Conservation (phyloP, 345 rosid species). For the Salix suchowensis region DNA sequence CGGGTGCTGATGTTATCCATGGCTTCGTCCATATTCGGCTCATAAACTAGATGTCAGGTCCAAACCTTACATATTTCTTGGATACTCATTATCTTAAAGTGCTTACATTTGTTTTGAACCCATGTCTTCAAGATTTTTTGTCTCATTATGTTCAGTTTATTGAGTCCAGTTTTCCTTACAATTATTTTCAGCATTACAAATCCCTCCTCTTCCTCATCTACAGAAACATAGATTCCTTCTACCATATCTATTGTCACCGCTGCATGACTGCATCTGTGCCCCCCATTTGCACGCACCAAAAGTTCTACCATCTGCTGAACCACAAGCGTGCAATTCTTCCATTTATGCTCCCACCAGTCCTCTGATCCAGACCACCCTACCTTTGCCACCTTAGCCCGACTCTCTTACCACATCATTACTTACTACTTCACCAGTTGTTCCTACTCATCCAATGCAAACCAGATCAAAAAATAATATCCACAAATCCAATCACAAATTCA, state of each 20-base stretch:
- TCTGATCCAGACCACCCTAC: too few species aligned
- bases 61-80: not conserved
- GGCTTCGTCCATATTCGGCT: not conserved
- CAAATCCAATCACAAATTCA: not conserved
- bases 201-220: not conserved
- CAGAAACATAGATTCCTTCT: fast-evolving
- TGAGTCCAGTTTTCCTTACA: not conserved
- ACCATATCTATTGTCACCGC: not conserved
- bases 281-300: not conserved
- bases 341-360: too few species aligned
- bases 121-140: not conserved
- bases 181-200: too few species aligned
- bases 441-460: not conserved
- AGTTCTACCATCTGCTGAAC: not conserved
- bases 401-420: too few species aligned
- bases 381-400: not conserved
- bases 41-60: not conserved
- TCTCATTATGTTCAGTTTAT: not conserved
- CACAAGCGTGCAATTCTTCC: too few species aligned
- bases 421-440: too few species aligned
- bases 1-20: not conserved
- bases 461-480: not conserved
- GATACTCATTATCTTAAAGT: not conserved
- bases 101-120: not conserved
- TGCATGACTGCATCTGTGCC: not conserved